phyloP scores from a whole-genome alignment of 139 green algal species.

The Coelastrella sp. region DNA sequence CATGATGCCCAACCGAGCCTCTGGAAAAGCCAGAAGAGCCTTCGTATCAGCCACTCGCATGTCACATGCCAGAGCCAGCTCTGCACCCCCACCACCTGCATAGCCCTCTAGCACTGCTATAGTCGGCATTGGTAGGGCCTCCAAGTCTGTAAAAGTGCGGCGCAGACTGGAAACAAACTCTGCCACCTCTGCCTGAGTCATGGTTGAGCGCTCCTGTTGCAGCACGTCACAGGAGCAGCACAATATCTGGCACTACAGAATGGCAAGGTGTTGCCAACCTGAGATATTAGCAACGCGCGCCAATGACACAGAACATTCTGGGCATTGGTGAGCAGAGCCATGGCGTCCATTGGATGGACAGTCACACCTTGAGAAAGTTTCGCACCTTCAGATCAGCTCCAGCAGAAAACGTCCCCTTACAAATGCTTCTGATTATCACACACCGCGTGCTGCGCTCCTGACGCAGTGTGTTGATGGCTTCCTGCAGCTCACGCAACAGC shows the following conservation, averaged over 20 bases:
- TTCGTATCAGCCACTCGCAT: constrained; percentile 64
- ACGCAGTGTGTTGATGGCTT: constrained; percentile 67
- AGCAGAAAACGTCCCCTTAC: constrained; percentile 80
- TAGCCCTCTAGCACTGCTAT: constrained; percentile 74
- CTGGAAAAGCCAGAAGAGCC: constrained; percentile 45
- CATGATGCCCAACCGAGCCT: constrained; percentile 85
- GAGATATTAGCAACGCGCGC: no score
- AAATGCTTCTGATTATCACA: constrained; percentile 73
- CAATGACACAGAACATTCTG: no score
- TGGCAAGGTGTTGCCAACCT: no score
- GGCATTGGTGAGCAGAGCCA: no score
- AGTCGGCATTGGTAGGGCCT: constrained; percentile 78
- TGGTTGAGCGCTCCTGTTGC: constrained; percentile 74
- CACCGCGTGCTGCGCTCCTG: constrained; percentile 78
- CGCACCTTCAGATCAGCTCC: constrained; percentile 72
- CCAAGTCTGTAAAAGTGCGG: constrained; percentile 69
- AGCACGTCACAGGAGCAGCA: no score
- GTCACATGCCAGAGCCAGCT: constrained; percentile 90
- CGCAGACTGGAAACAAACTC: constrained; percentile 80
- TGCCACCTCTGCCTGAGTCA: constrained; percentile 77
- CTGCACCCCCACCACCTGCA: constrained; percentile 84
- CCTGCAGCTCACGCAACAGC: constrained; percentile 74
- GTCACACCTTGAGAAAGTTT: no score
- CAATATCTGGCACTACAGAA: no score
- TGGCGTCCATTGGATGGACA: no score